These are phyloP conservation scores for Leucogyrophana mollusca DNA, from an alignment of 768 basidiomycete genomes.

Conservation along the genomic window DNA sequence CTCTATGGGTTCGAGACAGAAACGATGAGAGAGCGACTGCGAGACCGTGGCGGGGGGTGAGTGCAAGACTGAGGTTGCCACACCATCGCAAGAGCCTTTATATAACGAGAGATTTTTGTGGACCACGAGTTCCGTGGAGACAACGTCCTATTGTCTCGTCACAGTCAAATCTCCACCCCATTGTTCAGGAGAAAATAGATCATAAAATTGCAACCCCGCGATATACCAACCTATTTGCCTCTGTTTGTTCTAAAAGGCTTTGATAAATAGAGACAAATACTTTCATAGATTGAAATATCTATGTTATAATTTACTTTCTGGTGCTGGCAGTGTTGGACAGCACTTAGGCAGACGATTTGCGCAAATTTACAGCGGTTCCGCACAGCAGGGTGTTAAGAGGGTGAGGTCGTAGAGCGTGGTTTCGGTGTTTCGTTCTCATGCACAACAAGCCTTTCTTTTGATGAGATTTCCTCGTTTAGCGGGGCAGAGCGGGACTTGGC, in stretches of 20 bases:
- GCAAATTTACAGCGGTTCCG: too few species aligned
- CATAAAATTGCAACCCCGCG: neutral
- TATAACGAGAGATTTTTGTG: slow-evolving; percentile 2
- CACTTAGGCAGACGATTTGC: too few species aligned
- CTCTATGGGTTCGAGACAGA: slow-evolving; percentile 5
- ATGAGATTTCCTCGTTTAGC: too few species aligned
- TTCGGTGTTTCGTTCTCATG: too few species aligned
- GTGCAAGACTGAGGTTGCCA: slow-evolving; percentile 2
- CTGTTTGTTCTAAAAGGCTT: slow-evolving; percentile 4
- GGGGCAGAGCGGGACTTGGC: too few species aligned
- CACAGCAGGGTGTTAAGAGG: too few species aligned
- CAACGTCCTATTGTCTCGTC: slow-evolving; percentile 9
- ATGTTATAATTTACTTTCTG: too few species aligned
- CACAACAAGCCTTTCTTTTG: too few species aligned
- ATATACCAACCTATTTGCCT: neutral
- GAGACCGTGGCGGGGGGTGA: neutral
- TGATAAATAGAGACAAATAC: too few species aligned
- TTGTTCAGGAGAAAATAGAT: slow-evolving; percentile 7
- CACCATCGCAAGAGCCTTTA: neutral
- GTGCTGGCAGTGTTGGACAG: too few species aligned
- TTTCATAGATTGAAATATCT: too few species aligned
- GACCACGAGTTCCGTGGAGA: neutral
- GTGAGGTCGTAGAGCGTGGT: too few species aligned
- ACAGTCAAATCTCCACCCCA: neutral
- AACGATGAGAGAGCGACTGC: neutral